Evolutionary conservation across 441 rosid genomes (phyloP), one percentile per base, ranked within the genome.

Genomic region (Eruca vesicaria): DNA sequence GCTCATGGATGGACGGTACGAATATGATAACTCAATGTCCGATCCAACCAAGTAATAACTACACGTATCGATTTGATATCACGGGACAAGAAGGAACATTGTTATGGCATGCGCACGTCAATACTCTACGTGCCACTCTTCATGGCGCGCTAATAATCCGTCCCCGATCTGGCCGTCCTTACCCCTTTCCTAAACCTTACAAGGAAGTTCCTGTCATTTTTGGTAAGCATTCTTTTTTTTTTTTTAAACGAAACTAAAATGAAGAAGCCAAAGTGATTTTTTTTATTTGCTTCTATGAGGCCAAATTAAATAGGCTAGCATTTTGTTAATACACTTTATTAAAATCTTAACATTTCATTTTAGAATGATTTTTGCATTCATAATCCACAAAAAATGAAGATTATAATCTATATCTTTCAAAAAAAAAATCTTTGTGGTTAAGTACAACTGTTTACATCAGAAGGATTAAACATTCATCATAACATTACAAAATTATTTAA

Each of bases 31-130:
- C 92, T 7, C 99, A 94, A 14, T 90, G 98, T 68, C 99, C 97
- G 2, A 90, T 94, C 38, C 78, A 21, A 9, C 96, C 94, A 0
- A 83, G 82, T 43, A 26, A 58, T 6, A 86, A 71, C 8, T 94
- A 84, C 50, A 94, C 91, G 0, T 89, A 94, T 70, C 83, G 43
- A 61, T 94, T 89, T 55, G 85, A 65, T 14, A 71, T 94, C 68
- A 72, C 74, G 11, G 32, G 80, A 9, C 98, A 92, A 61, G 99
- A 92, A 60, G 98, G 98, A 23, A 90, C 97, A n/a, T 84, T 92
- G 1, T 85, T 95, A 88, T 94, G 97, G 97, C 99, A 94, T 12
- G 93, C 98, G 15, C 99, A 94, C n/a, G 71, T 80, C 20, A 83
- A 86, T 0, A 75, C 77, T 74, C 85, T 90, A 9, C 97, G 97